Percentiles rank a stretch among this genome's conserved stretches.
Conservation (phyloP, 1,284 basidiomycete genomes). For the Cystobasidium pallidum region DNA sequence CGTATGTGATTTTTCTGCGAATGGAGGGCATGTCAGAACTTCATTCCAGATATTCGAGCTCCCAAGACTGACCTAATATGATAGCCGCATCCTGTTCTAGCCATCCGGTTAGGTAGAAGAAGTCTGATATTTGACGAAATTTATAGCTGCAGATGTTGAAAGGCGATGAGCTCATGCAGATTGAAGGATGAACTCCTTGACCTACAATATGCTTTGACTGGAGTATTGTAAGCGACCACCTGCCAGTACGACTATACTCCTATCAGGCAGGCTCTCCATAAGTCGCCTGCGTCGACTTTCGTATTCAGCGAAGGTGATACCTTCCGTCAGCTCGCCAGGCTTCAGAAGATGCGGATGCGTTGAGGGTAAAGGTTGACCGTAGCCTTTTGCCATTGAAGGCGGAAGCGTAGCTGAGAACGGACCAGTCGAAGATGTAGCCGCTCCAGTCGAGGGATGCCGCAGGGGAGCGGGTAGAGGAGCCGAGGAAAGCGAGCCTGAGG, state of each 20-base stretch:
- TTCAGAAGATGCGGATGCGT: constrained; percentile 80
- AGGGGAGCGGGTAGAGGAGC: constrained; percentile 34
- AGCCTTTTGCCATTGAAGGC: constrained; percentile 51
- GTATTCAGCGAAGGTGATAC: constrained; percentile 80
- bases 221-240: constrained; percentile 84
- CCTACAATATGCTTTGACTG: constrained; percentile 69
- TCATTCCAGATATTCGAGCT: background rate
- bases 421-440: background rate
- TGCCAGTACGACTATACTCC: constrained; percentile 76
- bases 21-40: background rate
- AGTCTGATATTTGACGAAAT: constrained; percentile 87
- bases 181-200: background rate
- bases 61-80: constrained; percentile 67
- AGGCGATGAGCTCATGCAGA: background rate
- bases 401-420: constrained; percentile 14
- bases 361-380: constrained; percentile 73
- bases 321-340: constrained; percentile 76
- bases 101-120: constrained; percentile 94
- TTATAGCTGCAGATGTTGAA: constrained; percentile 71
- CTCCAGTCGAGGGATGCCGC: constrained; percentile 25
- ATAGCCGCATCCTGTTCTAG: constrained; percentile 89
- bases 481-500: constrained; percentile 24
- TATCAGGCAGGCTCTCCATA: constrained; percentile 76
- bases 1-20: constrained; percentile 49
- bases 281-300: constrained; percentile 72